Evolutionary conservation across 2,329 filamentous ascomycete species (phyloP).

Genomic region (Ceratocystiopsis minuta): DNA sequence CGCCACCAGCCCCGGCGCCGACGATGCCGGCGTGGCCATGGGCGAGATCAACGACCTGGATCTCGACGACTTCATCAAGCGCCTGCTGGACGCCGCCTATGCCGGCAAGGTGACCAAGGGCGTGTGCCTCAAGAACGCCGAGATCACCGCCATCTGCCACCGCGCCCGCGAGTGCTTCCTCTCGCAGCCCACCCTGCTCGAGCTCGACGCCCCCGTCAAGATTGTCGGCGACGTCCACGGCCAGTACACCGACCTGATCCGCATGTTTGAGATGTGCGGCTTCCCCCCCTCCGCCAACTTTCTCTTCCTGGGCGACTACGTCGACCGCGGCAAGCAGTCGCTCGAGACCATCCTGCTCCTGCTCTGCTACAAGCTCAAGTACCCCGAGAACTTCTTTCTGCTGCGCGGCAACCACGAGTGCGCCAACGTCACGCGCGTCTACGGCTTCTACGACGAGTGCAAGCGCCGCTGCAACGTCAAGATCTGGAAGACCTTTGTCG

Average conservation of each 20-base stretch:
- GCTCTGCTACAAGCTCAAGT: conserved; percentile 93
- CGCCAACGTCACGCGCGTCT: conserved; percentile 86
- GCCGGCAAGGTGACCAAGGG: conserved; percentile 95
- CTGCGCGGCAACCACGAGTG: conserved; percentile 92
- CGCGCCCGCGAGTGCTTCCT: conserved; percentile 78
- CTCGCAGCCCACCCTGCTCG: conserved; percentile 77
- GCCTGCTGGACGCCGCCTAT: conserved; percentile 85
- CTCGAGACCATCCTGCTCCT: conserved; percentile 85
- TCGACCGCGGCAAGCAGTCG: conserved; percentile 90
- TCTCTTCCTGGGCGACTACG: conserved; percentile 88
- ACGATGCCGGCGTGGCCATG: conserved; percentile 49
- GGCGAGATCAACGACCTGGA: conserved; percentile 83
- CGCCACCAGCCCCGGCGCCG: not conserved
- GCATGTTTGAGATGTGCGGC: conserved; percentile 97
- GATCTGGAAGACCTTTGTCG: conserved; percentile 94
- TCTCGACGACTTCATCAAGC: conserved; percentile 91
- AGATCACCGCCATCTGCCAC: conserved; percentile 85
- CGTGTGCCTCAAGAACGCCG: conserved; percentile 91
- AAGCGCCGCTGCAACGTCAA: conserved; percentile 93
- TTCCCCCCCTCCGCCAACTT: conserved; percentile 88
- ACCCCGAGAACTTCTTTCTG: conserved; percentile 92
- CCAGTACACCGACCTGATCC: conserved; percentile 88
- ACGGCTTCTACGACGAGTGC: conserved; percentile 97
- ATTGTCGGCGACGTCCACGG: conserved; percentile 95
- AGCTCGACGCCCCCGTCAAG: conserved; percentile 88